phyloP scores from a whole-genome alignment of 78 protist species.

The Dictyostelium capitatum region DNA sequence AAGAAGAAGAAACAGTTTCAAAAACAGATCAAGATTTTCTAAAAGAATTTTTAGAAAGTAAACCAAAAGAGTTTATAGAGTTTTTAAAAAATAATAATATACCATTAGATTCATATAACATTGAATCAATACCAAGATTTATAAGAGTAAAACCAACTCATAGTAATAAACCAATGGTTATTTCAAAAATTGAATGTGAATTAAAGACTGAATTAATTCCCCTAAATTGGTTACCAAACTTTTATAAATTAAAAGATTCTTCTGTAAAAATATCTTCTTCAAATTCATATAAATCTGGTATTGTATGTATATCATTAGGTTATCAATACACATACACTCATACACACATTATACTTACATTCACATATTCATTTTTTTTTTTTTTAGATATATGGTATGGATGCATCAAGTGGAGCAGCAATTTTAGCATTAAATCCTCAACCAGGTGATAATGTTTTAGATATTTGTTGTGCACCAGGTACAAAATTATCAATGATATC shows the following conservation, averaged over 20 bases:
- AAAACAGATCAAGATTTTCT: neutral
- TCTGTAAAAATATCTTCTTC: constrained; percentile 37
- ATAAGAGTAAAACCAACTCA: constrained; percentile 33
- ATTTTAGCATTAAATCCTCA: constrained; percentile 61
- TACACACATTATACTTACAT: neutral
- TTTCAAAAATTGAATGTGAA: constrained; percentile 22
- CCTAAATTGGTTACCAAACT: constrained; percentile 43
- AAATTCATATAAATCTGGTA: constrained; percentile 18
- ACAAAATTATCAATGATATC: constrained; percentile 83
- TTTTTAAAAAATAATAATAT: constrained; percentile 50
- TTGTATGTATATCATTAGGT: neutral
- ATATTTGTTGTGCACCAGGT: constrained; percentile 91
- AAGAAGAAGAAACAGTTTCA: neutral
- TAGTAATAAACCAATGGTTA: neutral
- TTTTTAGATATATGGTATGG: constrained; percentile 84
- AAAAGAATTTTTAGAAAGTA: constrained; percentile 24
- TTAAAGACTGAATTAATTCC: constrained; percentile 17
- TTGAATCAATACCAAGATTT: constrained; percentile 48
- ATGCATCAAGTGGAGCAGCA: constrained; percentile 86
- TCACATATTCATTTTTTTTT: neutral
- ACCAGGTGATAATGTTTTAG: constrained; percentile 83
- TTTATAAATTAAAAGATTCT: constrained; percentile 31
- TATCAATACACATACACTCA: too few relatives aligned
- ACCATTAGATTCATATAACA: constrained; percentile 67
- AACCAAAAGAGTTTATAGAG: constrained; percentile 69